phyloP scores from a whole-genome alignment of 768 basidiomycete genomes.

The Podaxis sp. region DNA sequence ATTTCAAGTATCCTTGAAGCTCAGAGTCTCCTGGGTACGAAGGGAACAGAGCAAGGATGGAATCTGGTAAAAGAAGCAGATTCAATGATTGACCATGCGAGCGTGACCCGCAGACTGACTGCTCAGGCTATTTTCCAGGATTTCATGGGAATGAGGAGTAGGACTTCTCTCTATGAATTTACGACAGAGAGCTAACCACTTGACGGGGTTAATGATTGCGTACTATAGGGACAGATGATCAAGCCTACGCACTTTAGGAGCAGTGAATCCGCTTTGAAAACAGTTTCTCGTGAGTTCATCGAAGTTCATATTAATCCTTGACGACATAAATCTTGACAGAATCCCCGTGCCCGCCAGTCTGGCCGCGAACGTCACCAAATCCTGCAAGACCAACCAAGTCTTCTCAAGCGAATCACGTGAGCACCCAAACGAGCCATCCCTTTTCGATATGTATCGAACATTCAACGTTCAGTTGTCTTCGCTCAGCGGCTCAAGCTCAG shows the following conservation, averaged over 20 bases:
- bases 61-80: constrained; percentile 41
- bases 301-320: constrained; percentile 55
- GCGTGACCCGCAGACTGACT: not conserved
- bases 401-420: too few relatives aligned
- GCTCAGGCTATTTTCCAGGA: constrained; percentile 37
- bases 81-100: not conserved
- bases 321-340: not conserved
- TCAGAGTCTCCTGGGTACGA: constrained; percentile 69
- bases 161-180: constrained; percentile 54
- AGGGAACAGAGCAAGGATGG: constrained; percentile 64
- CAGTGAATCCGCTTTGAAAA: constrained; percentile 66
- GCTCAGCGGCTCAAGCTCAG: too few relatives aligned
- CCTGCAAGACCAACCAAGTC: too few relatives aligned
- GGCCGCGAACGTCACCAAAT: too few relatives aligned
- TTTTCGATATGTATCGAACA: too few relatives aligned
- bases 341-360: not conserved
- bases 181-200: constrained; percentile 68
- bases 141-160: constrained; percentile 34
- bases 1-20: constrained; percentile 63
- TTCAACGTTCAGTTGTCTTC: too few relatives aligned
- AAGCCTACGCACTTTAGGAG: constrained; percentile 47
- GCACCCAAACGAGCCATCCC: too few relatives aligned
- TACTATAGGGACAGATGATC: not conserved
- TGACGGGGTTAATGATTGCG: constrained; percentile 25
- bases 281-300: constrained; percentile 70